Percentiles rank a stretch among this genome's conserved stretches.
These are phyloP conservation scores for Licmophora abbreviata DNA, from an alignment of 108 stramenopile species.

Conservation along the genomic window DNA sequence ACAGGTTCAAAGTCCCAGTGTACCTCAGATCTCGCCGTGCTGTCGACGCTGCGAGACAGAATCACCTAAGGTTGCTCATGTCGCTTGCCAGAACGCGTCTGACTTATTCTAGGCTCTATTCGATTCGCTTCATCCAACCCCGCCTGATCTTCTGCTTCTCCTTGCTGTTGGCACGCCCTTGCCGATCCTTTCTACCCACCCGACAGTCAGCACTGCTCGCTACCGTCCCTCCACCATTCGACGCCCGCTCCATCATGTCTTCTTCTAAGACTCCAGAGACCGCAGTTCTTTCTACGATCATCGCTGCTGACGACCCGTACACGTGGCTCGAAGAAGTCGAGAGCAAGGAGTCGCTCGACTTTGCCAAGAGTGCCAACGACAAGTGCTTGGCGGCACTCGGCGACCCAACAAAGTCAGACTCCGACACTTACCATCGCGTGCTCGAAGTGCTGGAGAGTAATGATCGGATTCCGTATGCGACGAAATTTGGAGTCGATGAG, in stretches of 20 bases:
- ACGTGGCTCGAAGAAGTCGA: conserved; percentile 80
- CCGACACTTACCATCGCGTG: conserved; percentile 51
- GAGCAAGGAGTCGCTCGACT: conserved; percentile 51
- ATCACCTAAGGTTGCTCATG: too few species aligned
- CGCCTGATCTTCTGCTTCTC: too few species aligned
- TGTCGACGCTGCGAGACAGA: too few species aligned
- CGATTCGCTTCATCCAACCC: too few species aligned
- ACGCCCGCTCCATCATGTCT: neutral
- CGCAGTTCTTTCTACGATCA: neutral
- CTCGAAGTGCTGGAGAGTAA: conserved; percentile 55
- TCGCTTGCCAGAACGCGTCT: too few species aligned
- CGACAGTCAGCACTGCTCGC: neutral
- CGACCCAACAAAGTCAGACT: conserved; percentile 41
- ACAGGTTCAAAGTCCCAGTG: too few species aligned
- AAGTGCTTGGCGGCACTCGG: conserved; percentile 63
- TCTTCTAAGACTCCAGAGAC: neutral
- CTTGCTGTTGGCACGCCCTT: neutral
- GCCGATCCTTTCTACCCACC: neutral
- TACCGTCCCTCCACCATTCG: neutral
- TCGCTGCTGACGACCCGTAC: conserved; percentile 57
- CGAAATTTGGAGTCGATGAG: conserved; percentile 45
- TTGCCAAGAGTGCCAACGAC: conserved; percentile 64
- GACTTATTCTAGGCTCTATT: too few species aligned
- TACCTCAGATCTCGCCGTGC: too few species aligned
- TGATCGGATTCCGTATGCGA: conserved; percentile 70